Conservation (phyloP, 2,329 filamentous ascomycete species). For the Cladophialophora psammophila region DNA sequence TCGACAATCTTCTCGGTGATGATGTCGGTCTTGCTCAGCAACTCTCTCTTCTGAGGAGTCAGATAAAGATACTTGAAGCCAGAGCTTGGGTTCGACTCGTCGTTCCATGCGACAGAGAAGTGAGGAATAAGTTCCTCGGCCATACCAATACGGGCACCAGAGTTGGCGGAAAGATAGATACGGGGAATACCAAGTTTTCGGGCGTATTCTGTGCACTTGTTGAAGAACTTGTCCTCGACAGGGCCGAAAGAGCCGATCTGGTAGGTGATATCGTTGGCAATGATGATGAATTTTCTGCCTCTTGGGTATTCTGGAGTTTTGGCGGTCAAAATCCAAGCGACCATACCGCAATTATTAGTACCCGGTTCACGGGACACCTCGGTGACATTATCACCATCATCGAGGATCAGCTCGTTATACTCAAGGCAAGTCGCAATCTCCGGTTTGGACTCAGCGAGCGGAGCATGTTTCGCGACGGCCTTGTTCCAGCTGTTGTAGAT, state of each 20-base stretch:
- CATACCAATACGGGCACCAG: slow-evolving; percentile 94
- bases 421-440: slow-evolving; percentile 89
- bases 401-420: slow-evolving; percentile 91
- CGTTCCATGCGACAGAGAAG: slow-evolving; percentile 97
- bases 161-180: slow-evolving; percentile 98
- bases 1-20: slow-evolving; percentile 88
- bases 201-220: slow-evolving; percentile 97
- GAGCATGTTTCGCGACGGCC: slow-evolving; percentile 74
- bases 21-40: slow-evolving; percentile 81
- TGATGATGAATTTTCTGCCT: slow-evolving; percentile 90
- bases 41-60: slow-evolving; percentile 82
- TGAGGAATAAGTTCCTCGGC: slow-evolving; percentile 96
- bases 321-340: slow-evolving; percentile 95
- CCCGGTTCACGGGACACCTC: slow-evolving; percentile 95
- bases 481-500: slow-evolving; percentile 93
- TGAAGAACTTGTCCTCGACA: slow-evolving; percentile 96
- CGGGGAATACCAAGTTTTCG: slow-evolving; percentile 93
- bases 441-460: slow-evolving; percentile 80
- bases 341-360: slow-evolving; percentile 97
- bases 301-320: slow-evolving; percentile 94
- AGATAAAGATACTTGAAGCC: slow-evolving; percentile 99
- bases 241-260: slow-evolving; percentile 98
- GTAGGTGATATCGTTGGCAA: slow-evolving; percentile 99
- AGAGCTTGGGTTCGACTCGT: slow-evolving; percentile 76
- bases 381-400: slow-evolving; percentile 88